Conservation (phyloP, 2,329 filamentous ascomycete genomes). For the Phialophora chinensis region DNA sequence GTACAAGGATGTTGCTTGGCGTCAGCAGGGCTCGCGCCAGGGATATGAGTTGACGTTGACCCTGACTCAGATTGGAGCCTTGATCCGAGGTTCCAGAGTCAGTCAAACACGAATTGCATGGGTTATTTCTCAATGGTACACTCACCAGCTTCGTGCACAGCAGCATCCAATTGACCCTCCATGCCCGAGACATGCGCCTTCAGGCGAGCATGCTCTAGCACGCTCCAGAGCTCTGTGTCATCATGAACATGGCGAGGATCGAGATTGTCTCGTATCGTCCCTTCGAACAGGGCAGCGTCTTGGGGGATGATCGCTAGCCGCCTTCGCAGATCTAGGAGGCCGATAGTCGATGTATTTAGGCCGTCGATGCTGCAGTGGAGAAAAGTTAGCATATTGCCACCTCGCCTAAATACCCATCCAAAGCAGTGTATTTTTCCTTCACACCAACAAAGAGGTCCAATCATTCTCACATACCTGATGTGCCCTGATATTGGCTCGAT, state of each 20-base stretch:
- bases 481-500: constrained; percentile 84
- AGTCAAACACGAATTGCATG: constrained; percentile 17
- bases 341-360: constrained; percentile 87
- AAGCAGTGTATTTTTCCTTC: not conserved
- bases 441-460: not conserved
- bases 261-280: constrained; percentile 89
- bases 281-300: constrained; percentile 94
- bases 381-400: constrained; percentile 17
- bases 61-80: constrained; percentile 95
- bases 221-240: constrained; percentile 96
- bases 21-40: constrained; percentile 91
- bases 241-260: constrained; percentile 95
- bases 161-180: constrained; percentile 87
- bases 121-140: constrained; percentile 38
- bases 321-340: constrained; percentile 83
- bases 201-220: constrained; percentile 88
- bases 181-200: constrained; percentile 88
- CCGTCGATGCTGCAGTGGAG: constrained; percentile 71
- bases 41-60: constrained; percentile 91
- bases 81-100: constrained; percentile 28
- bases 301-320: constrained; percentile 96
- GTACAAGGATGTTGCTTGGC: constrained; percentile 93
- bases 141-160: constrained; percentile 91
- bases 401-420: not conserved
- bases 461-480: constrained; percentile 59